Base-by-base conservation (phyloP, 2,329 filamentous ascomycete genomes). In the Sclerotinia glacialis region DNA sequence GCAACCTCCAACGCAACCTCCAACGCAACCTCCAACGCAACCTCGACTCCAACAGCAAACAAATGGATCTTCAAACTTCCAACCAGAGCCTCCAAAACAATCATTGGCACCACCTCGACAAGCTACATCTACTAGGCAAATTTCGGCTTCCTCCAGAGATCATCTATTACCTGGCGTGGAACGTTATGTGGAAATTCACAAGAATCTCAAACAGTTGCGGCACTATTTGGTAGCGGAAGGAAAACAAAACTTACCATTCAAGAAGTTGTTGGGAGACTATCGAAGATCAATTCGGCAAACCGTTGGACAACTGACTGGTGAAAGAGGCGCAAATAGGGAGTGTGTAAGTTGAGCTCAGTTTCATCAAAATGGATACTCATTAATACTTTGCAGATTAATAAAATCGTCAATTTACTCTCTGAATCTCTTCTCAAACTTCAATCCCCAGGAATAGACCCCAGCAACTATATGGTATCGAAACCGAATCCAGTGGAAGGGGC, bases 291-390 rank as follows among this genome's bases (percentile, higher is more conserved):
- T 95, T 64, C 84, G 85, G 49, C 90, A 89, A 72, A 87, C 84
- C 23, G 83, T 94, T 65, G 91, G 92, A 8, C 91, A 95, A 75
- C 78, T 93, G 37, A 89, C 87, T 1, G 83, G 83, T 49, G 88
- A 85, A 66, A 88, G 85, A 71, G 84, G 83, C 14, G 83, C 83
- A 28, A 92, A 92, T 72, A 82, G 78, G 61, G 74, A 78, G 68
- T 83, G 84, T 70, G 85, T 88, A 78, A 72, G 81, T 78, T 44
- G 52, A 16, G 21, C 5, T 65, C 42, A 64, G 26, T 23, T 64
- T 55, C 47, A 37, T 31, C 28, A 21, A 11, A 18, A 18, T 34
- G 31, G 55, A 46, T 12, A 61, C 67, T 72, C 49, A 40, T 55
- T 55, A 67, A 64, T 31, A 46, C 58, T 26, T 60, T 44, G 44